Evolutionary conservation across 192 early-diverging fungal species (phyloP).

Genomic region (Rhizophagus prolifer): DNA sequence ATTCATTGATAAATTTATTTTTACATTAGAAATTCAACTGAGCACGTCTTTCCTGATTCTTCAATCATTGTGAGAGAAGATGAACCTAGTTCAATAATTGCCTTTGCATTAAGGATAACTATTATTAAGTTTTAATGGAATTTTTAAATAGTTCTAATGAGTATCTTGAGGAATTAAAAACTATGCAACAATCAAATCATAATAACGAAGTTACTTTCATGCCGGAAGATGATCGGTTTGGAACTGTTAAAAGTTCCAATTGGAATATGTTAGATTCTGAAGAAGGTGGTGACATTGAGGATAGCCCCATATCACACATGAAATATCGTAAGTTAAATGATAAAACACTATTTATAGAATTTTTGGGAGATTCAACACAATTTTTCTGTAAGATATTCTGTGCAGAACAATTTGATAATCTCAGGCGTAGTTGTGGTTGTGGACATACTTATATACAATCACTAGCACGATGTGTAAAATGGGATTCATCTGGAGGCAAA

Average conservation of each 20-base stretch:
- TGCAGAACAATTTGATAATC: constrained; percentile 88
- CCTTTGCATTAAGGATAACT: constrained; percentile 66
- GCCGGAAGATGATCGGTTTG: constrained; percentile 32
- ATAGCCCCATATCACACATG: constrained; percentile 70
- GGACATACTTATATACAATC: constrained; percentile 84
- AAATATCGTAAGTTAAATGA: constrained; percentile 59
- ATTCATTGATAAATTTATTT: neutral
- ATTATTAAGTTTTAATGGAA: neutral
- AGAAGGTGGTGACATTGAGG: constrained; percentile 54
- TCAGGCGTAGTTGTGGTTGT: constrained; percentile 81
- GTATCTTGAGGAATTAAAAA: constrained; percentile 66
- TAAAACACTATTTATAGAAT: constrained; percentile 41
- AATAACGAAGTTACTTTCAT: constrained; percentile 30
- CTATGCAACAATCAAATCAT: constrained; percentile 40
- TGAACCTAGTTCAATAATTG: constrained; percentile 92
- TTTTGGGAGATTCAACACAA: constrained; percentile 72
- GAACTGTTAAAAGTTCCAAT: constrained; percentile 25
- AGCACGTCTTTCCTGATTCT: constrained; percentile 88
- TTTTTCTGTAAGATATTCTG: constrained; percentile 90
- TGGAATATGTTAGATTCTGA: constrained; percentile 26
- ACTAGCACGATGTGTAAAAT: constrained; percentile 81
- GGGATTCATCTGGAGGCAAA: constrained; percentile 86
- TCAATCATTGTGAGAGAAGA: constrained; percentile 85
- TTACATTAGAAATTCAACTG: constrained; percentile 61
- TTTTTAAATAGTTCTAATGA: constrained; percentile 50